Base-by-base conservation (phyloP, 306 rosid species). In the Crataegus laevigata region DNA sequence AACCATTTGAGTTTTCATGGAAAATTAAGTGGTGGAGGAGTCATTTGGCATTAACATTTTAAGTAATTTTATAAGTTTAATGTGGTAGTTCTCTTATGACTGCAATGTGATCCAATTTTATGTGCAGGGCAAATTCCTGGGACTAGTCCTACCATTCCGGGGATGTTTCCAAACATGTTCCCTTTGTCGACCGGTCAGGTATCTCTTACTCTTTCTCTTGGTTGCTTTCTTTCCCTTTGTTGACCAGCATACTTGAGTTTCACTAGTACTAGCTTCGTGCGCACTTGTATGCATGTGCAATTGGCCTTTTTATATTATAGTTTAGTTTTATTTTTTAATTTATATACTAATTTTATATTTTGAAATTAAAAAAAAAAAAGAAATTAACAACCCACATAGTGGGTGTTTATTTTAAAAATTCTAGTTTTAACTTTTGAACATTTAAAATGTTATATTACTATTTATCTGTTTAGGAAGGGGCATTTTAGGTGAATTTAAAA, bases 61-160 rank as follows among this genome's bases (percentile, higher is more conserved):
- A 71, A 26, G 66, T 57, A 66, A 63, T 74, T 38, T 58, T 47
- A 62, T 74, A 75, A 57, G 38, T 80, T 69, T 28, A 66, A 52
- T 67, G 38, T 45, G 73, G 43, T 50, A 50, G 3, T 75, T 38
- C 75, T 76, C 80, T 83, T 50, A 21, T 38, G 38, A 47, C 77
- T 75, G 68, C 84, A 67, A 74, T 76, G 68, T 68, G 26, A 65
- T 75, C 45, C 78, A 25, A 52, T 80, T 71, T 61, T 67, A n/a
- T 75, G 75, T 85, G 86, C 96, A 94, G 97, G 99, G 72, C 99
- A 89, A 87, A 86, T 89, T 69, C 80, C 97, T 15, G 97, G 96
- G 78, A 73, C 96, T 67, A 86, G 12, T 84, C 93, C 96, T 42
- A 67, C 93, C 42, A 84, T 94, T 81, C 96, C 99, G n/a, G 97